Base-by-base conservation (phyloP, 306 rosid genomes). In the Lotus japonicus region DNA sequence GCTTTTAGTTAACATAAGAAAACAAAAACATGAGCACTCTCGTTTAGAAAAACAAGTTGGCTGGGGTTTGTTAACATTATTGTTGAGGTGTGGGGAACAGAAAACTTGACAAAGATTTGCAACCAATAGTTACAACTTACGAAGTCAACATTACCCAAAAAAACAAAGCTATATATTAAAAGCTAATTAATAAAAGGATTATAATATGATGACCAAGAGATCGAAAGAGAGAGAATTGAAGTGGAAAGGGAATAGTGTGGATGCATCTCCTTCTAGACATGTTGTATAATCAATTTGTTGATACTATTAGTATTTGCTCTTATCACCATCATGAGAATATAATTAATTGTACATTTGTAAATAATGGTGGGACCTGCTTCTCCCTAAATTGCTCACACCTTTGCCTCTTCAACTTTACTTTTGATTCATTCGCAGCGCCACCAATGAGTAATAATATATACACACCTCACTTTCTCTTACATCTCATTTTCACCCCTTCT, bases 131-230 rank as follows among this genome's bases (percentile, higher is more conserved):
- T 1, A 58, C 41, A 67, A 9, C 16, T 2, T 1, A 58, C 41
- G 64, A 76, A 79, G 88, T 85, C 80, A 73, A 42, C 80, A 68
- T 31, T 6, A 5, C 28, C 12, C 75, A 16, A 44, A 26, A 49
- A 49, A 42, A 43, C 9, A 13, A 10, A 41, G 18, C 13, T 26
- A 31, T 57, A 7, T 17, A 56, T 21, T 38, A 49, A 26, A 51
- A 9, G 4, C 2, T 53, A 16, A 53, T 65, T 26, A 80, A 5
- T 64, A 9, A 8, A 8, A 42, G 2, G 6, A 61, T 23, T 61
- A 31, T 44, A 16, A 38, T 58, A 60, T 28, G 70, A 33, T 26
- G 52, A 16, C 44, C 45, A 38, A 45, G 9, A 53, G 23, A 54
- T n/a, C n/a, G n/a, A 42, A 42, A 11, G 16, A 56, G 36, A 67